Evolutionary conservation across 1,139 yeast species (phyloP).

Genomic region (Saccharomycopsis phalli): DNA sequence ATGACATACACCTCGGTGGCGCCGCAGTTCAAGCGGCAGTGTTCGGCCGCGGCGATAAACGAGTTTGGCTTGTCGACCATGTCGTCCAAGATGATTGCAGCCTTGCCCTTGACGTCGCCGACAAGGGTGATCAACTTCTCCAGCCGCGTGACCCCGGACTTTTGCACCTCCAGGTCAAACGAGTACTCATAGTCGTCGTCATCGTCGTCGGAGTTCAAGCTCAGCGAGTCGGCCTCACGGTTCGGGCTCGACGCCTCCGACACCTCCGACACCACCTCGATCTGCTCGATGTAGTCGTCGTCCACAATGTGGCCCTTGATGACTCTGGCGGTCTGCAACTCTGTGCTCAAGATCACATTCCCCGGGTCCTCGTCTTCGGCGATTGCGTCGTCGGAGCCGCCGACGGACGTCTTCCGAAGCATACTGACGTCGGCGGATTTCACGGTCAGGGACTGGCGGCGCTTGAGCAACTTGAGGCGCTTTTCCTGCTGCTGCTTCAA

Average conservation of each 20-base stretch:
- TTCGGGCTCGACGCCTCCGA: background rate
- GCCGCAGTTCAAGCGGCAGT: slow-evolving; percentile 46
- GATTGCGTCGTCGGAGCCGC: slow-evolving; percentile 22
- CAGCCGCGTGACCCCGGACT: slow-evolving; percentile 15
- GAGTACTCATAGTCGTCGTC: slow-evolving; percentile 58
- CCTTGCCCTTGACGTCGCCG: slow-evolving; percentile 65
- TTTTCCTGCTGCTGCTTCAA: slow-evolving; percentile 37
- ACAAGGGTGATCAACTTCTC: slow-evolving; percentile 75
- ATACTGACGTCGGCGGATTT: slow-evolving; percentile 21
- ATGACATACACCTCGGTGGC: slow-evolving; percentile 72
- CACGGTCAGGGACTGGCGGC: slow-evolving; percentile 17
- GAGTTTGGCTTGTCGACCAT: slow-evolving; percentile 87
- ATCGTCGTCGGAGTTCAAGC: slow-evolving; percentile 41
- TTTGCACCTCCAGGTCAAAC: slow-evolving; percentile 31
- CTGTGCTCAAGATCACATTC: slow-evolving; percentile 60
- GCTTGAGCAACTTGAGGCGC: slow-evolving; percentile 60
- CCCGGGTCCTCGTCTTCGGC: slow-evolving; percentile 51
- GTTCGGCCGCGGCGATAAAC: slow-evolving; percentile 59
- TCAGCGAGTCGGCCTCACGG: background rate
- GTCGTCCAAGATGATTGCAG: slow-evolving; percentile 68
- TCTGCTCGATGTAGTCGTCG: slow-evolving; percentile 50
- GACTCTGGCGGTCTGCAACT: slow-evolving; percentile 91
- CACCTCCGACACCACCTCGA: background rate
- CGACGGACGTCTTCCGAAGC: slow-evolving; percentile 16
- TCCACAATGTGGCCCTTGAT: slow-evolving; percentile 97